phyloP scores from a whole-genome alignment of 495 filamentous ascomycete species.

The Penicillium nucicola region DNA sequence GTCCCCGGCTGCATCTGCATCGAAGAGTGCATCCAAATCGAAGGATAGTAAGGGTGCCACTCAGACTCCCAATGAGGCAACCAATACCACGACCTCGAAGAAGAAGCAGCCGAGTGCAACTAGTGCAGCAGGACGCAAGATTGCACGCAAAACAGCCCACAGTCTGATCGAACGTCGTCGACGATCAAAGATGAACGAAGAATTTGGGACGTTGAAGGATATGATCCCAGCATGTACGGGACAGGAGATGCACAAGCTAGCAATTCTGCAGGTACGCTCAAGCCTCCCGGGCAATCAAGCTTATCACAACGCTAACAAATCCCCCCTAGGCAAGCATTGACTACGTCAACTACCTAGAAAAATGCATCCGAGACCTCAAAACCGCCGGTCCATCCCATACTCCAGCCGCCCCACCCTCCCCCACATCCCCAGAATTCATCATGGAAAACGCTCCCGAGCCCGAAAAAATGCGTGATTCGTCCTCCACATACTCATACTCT shows the following conservation, averaged over 20 bases:
- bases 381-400: conserved; percentile 39
- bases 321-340: conserved; percentile 80
- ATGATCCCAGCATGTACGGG: conserved; percentile 92
- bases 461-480: conserved; percentile 4
- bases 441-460: conserved; percentile 16
- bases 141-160: conserved; percentile 93
- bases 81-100: conserved; percentile 46
- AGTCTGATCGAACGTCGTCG: conserved; percentile 89
- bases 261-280: conserved; percentile 79
- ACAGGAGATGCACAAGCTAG: conserved; percentile 97
- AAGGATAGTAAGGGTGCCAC: conserved; percentile 30
- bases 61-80: conserved; percentile 15
- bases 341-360: conserved; percentile 91
- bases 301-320: neutral
- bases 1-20: conserved; percentile 20
- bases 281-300: neutral
- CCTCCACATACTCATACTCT: conserved; percentile 27
- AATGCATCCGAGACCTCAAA: conserved; percentile 81
- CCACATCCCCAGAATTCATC: conserved; percentile 37
- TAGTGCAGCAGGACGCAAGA: conserved; percentile 83
- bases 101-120: conserved; percentile 67
- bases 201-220: conserved; percentile 88
- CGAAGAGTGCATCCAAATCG: conserved; percentile 23
- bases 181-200: conserved; percentile 98
- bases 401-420: conserved; percentile 23